Conservation (phyloP, 257 asterid genomes). For the Primulina huaijiensis region DNA sequence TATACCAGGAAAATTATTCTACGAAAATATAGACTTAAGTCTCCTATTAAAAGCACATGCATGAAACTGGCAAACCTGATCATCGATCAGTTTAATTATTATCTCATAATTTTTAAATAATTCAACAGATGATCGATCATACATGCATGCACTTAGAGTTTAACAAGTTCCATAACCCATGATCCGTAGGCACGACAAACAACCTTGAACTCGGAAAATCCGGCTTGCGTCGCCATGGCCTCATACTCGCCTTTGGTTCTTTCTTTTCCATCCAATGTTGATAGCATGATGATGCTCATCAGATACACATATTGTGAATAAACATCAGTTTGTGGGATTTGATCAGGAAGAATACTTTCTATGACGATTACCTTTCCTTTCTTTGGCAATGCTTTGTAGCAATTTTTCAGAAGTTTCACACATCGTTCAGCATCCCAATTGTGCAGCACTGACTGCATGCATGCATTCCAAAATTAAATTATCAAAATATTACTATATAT, state of each 20-base stretch:
- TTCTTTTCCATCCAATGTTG: slow-evolving; percentile 2
- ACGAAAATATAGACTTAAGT: too few species aligned
- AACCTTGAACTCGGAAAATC: slow-evolving; percentile 10
- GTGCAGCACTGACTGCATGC: slow-evolving; percentile 19
- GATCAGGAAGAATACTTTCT: slow-evolving; percentile 16
- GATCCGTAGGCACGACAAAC: slow-evolving; percentile 15
- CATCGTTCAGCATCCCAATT: slow-evolving; percentile 25
- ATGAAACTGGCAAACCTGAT: too few species aligned
- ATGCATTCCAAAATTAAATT: too few species aligned
- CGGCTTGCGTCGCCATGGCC: slow-evolving; percentile 14
- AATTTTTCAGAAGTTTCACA: neutral
- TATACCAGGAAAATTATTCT: too few species aligned
- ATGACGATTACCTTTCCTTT: slow-evolving; percentile 21
- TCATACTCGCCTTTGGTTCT: slow-evolving; percentile 18
- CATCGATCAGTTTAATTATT: too few species aligned
- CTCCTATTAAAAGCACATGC: too few species aligned
- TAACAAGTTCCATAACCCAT: slow-evolving; percentile 18
- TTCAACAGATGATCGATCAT: too few species aligned
- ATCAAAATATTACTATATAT: too few species aligned
- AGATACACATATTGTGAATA: neutral
- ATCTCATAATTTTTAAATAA: too few species aligned
- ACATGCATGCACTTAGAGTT: neutral
- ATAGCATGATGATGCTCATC: slow-evolving; percentile 9
- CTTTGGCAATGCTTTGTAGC: slow-evolving; percentile 21
- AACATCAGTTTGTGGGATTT: neutral